A percentile compares a stretch with the other conserved stretches of the same genome.
phyloP scores from a whole-genome alignment of 2,329 filamentous ascomycete species.

The Trichophaea hybrida region DNA sequence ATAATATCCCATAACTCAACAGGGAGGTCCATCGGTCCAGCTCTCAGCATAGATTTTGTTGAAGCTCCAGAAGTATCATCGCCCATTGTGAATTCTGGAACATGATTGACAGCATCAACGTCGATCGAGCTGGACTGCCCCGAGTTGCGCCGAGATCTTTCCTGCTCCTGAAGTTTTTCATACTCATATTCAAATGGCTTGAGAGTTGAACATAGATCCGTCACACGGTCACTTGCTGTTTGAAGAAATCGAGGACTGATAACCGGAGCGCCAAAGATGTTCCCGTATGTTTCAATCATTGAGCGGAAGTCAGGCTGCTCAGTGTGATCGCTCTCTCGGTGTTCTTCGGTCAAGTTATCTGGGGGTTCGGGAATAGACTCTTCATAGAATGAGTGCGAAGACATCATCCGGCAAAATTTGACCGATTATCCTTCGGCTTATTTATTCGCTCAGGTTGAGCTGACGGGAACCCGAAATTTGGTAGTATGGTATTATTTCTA shows the following conservation, averaged over 20 bases:
- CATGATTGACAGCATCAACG: not conserved
- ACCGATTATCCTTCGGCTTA: not conserved
- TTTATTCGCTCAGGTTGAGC: not conserved
- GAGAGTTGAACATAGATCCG: not conserved
- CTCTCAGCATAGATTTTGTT: not conserved
- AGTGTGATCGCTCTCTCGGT: not conserved
- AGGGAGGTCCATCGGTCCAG: conserved; percentile 5
- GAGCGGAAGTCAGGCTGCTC: not conserved
- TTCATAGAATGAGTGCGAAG: conserved; percentile 4
- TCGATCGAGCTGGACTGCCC: not conserved
- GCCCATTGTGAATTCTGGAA: not conserved
- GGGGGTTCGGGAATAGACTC: conserved; percentile 2
- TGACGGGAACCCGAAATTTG: not conserved
- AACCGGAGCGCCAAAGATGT: not conserved
- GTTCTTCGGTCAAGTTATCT: not conserved
- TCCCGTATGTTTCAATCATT: not conserved
- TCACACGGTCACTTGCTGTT: not conserved
- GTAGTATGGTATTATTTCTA: not conserved
- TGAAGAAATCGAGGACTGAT: not conserved
- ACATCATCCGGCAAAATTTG: not conserved
- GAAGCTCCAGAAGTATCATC: not conserved
- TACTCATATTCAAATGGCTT: not conserved
- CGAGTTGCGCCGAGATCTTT: not conserved
- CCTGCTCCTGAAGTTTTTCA: not conserved
- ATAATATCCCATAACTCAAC: conserved; percentile 21